Percentiles rank a stretch among this genome's conserved stretches.
phyloP scores from a whole-genome alignment of 768 basidiomycete genomes.

The Lenzites betulinus region DNA sequence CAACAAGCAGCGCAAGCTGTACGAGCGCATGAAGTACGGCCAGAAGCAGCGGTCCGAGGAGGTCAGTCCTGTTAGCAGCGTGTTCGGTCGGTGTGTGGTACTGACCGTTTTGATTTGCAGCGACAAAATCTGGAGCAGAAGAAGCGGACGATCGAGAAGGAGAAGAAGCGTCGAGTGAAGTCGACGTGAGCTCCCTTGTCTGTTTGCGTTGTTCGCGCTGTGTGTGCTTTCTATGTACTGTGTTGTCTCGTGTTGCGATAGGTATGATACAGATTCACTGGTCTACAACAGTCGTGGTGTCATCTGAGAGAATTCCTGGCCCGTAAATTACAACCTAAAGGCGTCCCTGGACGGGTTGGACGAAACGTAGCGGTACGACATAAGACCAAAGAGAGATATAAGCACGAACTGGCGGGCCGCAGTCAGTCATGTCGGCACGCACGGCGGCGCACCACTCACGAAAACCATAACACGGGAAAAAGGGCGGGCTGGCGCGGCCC shows the following conservation, averaged over 20 bases:
- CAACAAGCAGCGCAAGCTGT: constrained; percentile 90
- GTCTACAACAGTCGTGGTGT: background rate
- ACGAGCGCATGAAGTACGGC: constrained; percentile 90
- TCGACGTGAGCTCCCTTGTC: constrained; percentile 12
- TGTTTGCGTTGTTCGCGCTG: background rate
- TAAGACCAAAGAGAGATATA: no score
- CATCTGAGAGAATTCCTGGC: background rate
- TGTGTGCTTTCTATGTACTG: background rate
- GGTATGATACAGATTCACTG: background rate
- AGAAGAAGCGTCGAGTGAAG: constrained; percentile 27
- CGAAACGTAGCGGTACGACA: background rate
- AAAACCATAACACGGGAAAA: background rate
- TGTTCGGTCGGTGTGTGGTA: background rate
- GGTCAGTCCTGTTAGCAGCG: constrained; percentile 50
- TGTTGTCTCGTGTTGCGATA: background rate
- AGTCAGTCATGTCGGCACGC: background rate
- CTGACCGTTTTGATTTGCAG: constrained; percentile 13
- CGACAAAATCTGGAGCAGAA: constrained; percentile 32
- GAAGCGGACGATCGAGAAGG: constrained; percentile 30
- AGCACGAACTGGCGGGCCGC: no score
- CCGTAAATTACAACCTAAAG: background rate
- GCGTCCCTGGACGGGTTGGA: background rate
- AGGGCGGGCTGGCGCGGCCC: background rate
- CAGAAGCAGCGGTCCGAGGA: constrained; percentile 75
- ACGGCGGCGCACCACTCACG: background rate